phyloP scores from a whole-genome alignment of 2,329 filamentous ascomycete species.

The Xylaria arbuscula region DNA sequence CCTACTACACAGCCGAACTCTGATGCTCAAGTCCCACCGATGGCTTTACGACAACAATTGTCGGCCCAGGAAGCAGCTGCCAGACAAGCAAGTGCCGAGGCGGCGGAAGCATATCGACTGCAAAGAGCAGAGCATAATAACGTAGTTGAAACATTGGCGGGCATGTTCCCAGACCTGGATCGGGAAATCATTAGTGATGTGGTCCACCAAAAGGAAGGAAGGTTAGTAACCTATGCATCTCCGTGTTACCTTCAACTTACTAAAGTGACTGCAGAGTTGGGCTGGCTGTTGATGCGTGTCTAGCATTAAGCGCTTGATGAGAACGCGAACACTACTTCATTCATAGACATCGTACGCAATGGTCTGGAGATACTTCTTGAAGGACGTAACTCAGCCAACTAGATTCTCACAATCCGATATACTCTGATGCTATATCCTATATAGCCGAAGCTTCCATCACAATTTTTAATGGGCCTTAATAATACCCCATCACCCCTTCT shows the following conservation, averaged over 20 bases:
- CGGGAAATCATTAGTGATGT: conserved; percentile 96
- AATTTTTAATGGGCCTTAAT: conserved; percentile 28
- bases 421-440: conserved; percentile 23
- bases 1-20: conserved; percentile 50
- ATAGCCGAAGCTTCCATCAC: conserved; percentile 16
- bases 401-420: conserved; percentile 1
- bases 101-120: conserved; percentile 85
- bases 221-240: conserved; percentile 66
- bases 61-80: conserved; percentile 89
- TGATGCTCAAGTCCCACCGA: conserved; percentile 50
- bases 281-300: conserved; percentile 85
- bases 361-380: background rate
- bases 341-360: background rate
- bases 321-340: background rate
- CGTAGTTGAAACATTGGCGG: conserved; percentile 90
- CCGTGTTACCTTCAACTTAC: conserved; percentile 31
- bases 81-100: conserved; percentile 88
- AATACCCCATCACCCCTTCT: conserved; percentile 27
- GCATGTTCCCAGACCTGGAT: conserved; percentile 97
- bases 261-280: conserved; percentile 69
- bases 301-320: conserved; percentile 68
- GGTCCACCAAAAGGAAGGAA: conserved; percentile 92
- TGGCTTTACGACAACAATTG: conserved; percentile 57
- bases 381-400: background rate
- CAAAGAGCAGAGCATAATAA: conserved; percentile 87